Base-by-base conservation (phyloP, 129 eudicot genomes). In the Centella asiatica region DNA sequence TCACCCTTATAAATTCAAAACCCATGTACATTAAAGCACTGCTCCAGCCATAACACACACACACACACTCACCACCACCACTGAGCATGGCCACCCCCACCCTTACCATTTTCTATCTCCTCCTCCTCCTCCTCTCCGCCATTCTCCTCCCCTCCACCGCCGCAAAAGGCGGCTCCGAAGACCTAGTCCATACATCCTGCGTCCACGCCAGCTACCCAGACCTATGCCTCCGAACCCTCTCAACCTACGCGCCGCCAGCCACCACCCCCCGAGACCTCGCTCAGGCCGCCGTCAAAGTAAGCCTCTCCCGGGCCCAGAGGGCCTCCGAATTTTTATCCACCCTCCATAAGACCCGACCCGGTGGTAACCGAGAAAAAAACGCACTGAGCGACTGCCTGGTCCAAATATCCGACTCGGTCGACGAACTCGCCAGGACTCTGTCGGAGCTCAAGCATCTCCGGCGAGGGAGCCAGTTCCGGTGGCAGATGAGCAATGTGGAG, bases 401-500 rank as follows among this genome's bases (percentile, higher is more conserved):
- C 15, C 94, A 84, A 64, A 77, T 88, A 51, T 69, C 76, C 0
- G 94, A 84, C 64, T 79, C 96, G 13, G 76, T 88, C 33, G 86
- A 84, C 18, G 85, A 88, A n/a, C 80, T 88, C 17, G 67, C 71
- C 55, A 70, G 63, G 37, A 79, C 94, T 0, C 63, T 88, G 60
- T 44, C 78, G 24, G 96, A 81, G 59, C 75, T 88, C 8, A 77
- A 77, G 74, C 78, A 77, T 45, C 83, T 84, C 20, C 74, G 74
- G 36, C 64, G 85, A 31, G 76, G 86, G 28, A 77, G 46, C n/a
- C 66, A 49, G 57, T 85, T 89, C 76, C 11, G 75, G 75, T 85
- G 95, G 95, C 86, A 80, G 64, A 85, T 89, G 95, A 89, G 88
- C 69, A 85, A 89, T 62, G 90, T 71, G 17, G 80, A 85, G 74